Conservation (phyloP, 2,329 filamentous ascomycete species). For the Monosporascus sp. region DNA sequence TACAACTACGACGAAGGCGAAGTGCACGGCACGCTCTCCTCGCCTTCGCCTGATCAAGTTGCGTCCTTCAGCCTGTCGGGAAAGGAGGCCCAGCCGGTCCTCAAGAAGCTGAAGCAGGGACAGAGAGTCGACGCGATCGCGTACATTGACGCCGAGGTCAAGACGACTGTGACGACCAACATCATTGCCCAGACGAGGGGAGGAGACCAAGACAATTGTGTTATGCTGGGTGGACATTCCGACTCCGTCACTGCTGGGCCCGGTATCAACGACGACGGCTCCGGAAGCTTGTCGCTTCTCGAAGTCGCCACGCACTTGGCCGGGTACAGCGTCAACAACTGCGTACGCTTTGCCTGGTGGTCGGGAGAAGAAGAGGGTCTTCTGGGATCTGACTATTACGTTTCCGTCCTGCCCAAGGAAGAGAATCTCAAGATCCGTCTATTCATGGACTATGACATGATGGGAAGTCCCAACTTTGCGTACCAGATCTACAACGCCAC, state of each 20-base stretch:
- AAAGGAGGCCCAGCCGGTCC: slow-evolving; percentile 51
- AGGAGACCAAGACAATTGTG: slow-evolving; percentile 56
- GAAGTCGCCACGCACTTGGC: slow-evolving; percentile 57
- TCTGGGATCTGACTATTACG: slow-evolving; percentile 59
- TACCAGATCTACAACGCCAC: slow-evolving; percentile 68
- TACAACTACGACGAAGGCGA: slow-evolving; percentile 66
- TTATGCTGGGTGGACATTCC: slow-evolving; percentile 61
- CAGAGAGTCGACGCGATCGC: slow-evolving; percentile 48
- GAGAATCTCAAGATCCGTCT: slow-evolving; percentile 59
- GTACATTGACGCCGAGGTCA: slow-evolving; percentile 54
- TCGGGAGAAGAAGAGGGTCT: slow-evolving; percentile 61
- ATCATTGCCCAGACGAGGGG: slow-evolving; percentile 57
- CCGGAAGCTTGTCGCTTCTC: slow-evolving; percentile 57
- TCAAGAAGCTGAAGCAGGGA: slow-evolving; percentile 48
- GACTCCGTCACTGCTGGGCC: slow-evolving; percentile 59
- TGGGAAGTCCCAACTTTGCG: slow-evolving; percentile 60
- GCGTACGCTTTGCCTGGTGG: slow-evolving; percentile 65
- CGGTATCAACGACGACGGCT: slow-evolving; percentile 76
- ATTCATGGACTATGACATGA: slow-evolving; percentile 69
- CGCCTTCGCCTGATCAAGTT: slow-evolving; percentile 52
- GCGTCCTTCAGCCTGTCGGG: slow-evolving; percentile 64
- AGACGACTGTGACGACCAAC: slow-evolving; percentile 51
- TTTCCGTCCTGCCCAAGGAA: slow-evolving; percentile 45
- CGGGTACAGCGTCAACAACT: slow-evolving; percentile 56
- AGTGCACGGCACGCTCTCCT: slow-evolving; percentile 64